phyloP scores from a whole-genome alignment of 768 basidiomycete species.

The Dendrothele bispora region DNA sequence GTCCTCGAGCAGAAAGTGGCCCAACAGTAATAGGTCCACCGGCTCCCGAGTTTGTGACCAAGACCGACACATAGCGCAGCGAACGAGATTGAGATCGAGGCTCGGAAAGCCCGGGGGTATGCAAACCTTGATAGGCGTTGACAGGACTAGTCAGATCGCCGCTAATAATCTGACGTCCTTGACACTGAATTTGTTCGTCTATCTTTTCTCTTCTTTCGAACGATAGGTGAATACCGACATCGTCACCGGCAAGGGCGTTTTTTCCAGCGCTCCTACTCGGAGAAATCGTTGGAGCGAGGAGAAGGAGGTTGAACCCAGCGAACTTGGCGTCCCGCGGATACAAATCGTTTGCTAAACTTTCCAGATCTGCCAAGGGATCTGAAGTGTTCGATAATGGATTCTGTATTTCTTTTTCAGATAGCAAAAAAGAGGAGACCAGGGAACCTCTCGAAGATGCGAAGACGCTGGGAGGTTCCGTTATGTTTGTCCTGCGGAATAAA shows the following conservation, averaged over 20 bases:
- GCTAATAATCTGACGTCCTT: too few species aligned
- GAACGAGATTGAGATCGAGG: background rate
- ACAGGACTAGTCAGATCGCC: too few species aligned
- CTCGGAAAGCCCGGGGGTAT: too few species aligned
- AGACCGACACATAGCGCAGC: slow-evolving; percentile 50
- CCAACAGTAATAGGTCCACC: slow-evolving; percentile 59
- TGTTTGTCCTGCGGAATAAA: slow-evolving; percentile 66
- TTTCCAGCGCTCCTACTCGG: background rate
- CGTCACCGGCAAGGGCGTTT: too few species aligned
- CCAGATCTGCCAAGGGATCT: slow-evolving; percentile 39
- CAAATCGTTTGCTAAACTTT: slow-evolving; percentile 48
- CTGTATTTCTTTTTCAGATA: too few species aligned
- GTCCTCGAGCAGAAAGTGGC: slow-evolving; percentile 48
- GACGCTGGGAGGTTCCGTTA: slow-evolving; percentile 60
- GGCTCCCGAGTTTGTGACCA: slow-evolving; percentile 72
- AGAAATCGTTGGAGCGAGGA: slow-evolving; percentile 46
- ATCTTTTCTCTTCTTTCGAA: too few species aligned
- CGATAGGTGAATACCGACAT: too few species aligned
- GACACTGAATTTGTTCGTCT: too few species aligned
- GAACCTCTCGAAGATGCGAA: slow-evolving; percentile 66
- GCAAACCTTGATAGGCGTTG: too few species aligned
- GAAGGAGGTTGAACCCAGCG: slow-evolving; percentile 81
- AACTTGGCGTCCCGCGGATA: slow-evolving; percentile 50
- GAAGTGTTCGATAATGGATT: slow-evolving; percentile 20
- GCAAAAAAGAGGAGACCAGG: slow-evolving; percentile 67